Percentiles rank a stretch among this genome's conserved stretches.
Conservation (phyloP, 129 eudicot genomes). For the Daucus carota region DNA sequence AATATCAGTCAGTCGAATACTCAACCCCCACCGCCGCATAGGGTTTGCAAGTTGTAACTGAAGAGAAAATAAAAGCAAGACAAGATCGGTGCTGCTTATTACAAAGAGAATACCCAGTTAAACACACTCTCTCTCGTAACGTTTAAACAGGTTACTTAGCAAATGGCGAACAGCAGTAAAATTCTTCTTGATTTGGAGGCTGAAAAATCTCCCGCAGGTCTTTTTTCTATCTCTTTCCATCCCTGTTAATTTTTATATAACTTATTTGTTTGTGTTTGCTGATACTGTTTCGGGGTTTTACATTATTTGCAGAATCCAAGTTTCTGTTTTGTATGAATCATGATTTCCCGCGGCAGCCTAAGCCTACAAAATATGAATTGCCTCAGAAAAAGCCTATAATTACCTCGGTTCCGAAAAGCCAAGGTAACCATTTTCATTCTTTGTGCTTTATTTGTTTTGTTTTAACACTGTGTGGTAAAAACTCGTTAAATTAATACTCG, state of each 20-base stretch:
- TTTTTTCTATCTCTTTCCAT: background rate
- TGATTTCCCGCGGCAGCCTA: background rate
- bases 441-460: background rate
- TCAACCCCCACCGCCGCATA: no score
- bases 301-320: background rate
- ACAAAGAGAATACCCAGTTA: no score
- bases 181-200: background rate
- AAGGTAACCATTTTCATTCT: background rate
- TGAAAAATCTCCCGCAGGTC: background rate
- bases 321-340: background rate
- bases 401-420: constrained; percentile 1
- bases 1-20: no score
- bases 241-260: background rate
- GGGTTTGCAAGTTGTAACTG: no score
- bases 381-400: background rate
- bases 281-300: background rate
- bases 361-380: background rate
- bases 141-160: no score
- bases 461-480: no score
- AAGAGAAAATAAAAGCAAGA: no score
- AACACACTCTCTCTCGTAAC: no score
- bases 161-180: background rate
- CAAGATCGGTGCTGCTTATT: no score
- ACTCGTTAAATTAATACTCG: background rate
- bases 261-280: background rate